Evolutionary conservation across 108 stramenopile species (phyloP).

Genomic region (Skeletonema potamos): DNA sequence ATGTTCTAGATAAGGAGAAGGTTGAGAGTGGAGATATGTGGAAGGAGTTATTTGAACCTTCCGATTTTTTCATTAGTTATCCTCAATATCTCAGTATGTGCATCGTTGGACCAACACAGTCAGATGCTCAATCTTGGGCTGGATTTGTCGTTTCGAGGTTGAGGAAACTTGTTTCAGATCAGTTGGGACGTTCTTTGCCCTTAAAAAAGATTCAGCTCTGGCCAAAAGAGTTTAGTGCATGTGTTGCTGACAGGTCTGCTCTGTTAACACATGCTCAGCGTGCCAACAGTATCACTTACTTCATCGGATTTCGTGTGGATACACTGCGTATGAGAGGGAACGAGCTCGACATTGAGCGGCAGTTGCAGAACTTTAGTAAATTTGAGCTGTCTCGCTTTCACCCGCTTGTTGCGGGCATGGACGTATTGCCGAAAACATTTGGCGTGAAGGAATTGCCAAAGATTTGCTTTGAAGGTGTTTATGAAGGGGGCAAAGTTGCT

Average conservation of each 20-base stretch:
- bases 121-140: conserved; percentile 89
- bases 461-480: conserved; percentile 75
- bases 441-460: conserved; percentile 74
- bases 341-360: conserved; percentile 80
- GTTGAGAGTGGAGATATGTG: conserved; percentile 57
- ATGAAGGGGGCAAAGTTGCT: conserved; percentile 79
- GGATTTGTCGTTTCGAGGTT: conserved; percentile 93
- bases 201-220: conserved; percentile 85
- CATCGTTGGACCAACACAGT: conserved; percentile 87
- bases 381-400: conserved; percentile 78
- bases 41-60: conserved; percentile 86
- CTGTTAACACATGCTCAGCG: conserved; percentile 77
- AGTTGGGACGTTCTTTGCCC: conserved; percentile 77
- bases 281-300: conserved; percentile 78
- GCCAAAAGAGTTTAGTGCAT: conserved; percentile 88
- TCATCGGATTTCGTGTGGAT: conserved; percentile 84
- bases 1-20: conserved; percentile 26
- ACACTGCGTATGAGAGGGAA: conserved; percentile 81
- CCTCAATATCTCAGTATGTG: conserved; percentile 92
- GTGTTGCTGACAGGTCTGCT: conserved; percentile 75
- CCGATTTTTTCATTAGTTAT: conserved; percentile 96
- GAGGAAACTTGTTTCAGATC: conserved; percentile 82
- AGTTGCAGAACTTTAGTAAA: conserved; percentile 82
- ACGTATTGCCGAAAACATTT: conserved; percentile 75
- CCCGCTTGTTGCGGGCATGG: conserved; percentile 78